Base-by-base conservation (phyloP, 768 basidiomycete species). In the Mycena rebaudengoi region DNA sequence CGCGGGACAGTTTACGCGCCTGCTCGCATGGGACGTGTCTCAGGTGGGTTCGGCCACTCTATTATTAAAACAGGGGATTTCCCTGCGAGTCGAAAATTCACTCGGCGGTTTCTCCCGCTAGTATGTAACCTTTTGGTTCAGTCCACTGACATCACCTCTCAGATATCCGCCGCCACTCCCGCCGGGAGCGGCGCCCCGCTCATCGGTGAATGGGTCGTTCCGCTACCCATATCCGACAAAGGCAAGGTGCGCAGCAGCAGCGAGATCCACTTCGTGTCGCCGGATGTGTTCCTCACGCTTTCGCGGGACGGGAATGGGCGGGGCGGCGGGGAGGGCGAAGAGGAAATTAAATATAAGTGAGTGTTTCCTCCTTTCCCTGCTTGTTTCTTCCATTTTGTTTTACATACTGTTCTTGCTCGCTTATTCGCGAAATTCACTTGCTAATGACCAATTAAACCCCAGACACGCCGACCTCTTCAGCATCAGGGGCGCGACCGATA, bases 401-500 rank as follows among this genome's bases (percentile, higher is more conserved):
- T 30, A n/a, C n/a, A n/a, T n/a, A n/a, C n/a, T n/a, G n/a, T n/a
- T n/a, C n/a, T n/a, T n/a, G 21, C 43, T 44, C 21, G n/a, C n/a
- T n/a, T n/a, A n/a, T 29, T 4, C 5, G 20, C 28, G 10, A 7
- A 11, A 33, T 32, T 3, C 8, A 8, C 7, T 35, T 13, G 21
- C 16, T 2, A 18, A 25, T 37, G 2, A 29, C n/a, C 26, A 23
- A 14, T 44, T 53, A 50, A n/a, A n/a, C n/a, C n/a, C n/a, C 60
- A 90, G 88, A 66, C 83, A 86, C 57, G 84, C 85, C 12, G 86
- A 90, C 70, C 75, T 91, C 16, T 81, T 89, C 70, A 85, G 86
- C 45, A 86, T 89, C 63, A 71, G 74, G 3, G 71, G 74, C 12
- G 89, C 90, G 2, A 90, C 89, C 1, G 83, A 90, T 72, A 90